These are phyloP conservation scores for Thelonectria rubi DNA, from an alignment of 2,329 filamentous ascomycete genomes.

Conservation along the genomic window DNA sequence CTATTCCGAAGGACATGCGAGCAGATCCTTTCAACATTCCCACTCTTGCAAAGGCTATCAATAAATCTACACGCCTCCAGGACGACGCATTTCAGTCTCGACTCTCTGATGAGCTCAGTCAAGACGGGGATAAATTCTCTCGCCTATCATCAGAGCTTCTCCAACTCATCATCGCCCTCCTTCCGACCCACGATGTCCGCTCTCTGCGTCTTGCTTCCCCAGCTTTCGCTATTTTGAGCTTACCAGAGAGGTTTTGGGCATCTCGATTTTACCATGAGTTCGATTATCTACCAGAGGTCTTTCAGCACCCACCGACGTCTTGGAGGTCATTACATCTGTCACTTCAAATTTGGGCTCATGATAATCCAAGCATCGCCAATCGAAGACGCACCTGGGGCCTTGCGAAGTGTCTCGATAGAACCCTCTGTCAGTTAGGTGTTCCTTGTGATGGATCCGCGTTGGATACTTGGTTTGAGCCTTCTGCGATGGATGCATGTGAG, in stretches of 20 bases:
- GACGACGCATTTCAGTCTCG: constrained; percentile 13
- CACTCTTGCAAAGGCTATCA: constrained; percentile 4
- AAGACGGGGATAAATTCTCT: constrained; percentile 20
- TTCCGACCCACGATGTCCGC: constrained; percentile 16
- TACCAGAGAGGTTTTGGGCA: constrained; percentile 28
- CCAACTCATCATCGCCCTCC: constrained; percentile 13
- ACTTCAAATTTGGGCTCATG: constrained; percentile 1
- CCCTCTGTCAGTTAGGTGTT: constrained; percentile 13
- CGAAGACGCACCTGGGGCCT: constrained; percentile 24
- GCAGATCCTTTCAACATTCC: constrained; percentile 22
- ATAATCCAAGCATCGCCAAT: constrained; percentile 20
- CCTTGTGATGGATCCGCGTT: constrained; percentile 5
- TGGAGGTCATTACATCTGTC: constrained; percentile 20
- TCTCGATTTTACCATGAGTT: constrained; percentile 29
- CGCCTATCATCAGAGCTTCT: constrained; percentile 26
- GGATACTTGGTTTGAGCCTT: constrained; percentile 19
- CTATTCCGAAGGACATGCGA: constrained; percentile 1
- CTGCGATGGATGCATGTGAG: neutral
- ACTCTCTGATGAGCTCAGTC: neutral
- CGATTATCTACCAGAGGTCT: constrained; percentile 18
- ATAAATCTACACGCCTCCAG: neutral
- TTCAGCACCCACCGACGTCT: constrained; percentile 10
- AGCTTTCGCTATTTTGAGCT: constrained; percentile 18
- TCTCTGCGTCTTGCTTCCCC: constrained; percentile 29
- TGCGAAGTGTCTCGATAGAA: neutral